These are phyloP conservation scores for Pythium dissotocum DNA, from an alignment of 352 stramenopile species.

Conservation along the genomic window DNA sequence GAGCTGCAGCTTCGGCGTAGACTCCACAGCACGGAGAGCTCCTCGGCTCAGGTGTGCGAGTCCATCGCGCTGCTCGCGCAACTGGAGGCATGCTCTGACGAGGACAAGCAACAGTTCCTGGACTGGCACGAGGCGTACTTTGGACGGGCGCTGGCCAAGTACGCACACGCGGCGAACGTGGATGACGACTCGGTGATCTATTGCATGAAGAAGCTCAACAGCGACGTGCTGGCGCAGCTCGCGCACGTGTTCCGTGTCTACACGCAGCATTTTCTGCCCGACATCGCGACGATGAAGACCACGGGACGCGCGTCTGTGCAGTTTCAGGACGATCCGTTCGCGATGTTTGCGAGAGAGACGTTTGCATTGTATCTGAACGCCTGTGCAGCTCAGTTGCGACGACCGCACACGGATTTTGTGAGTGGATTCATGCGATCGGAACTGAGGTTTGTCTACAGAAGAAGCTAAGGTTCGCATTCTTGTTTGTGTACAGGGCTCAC, in stretches of 20 bases:
- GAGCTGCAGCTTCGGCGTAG: slow-evolving; percentile 58
- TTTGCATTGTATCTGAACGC: slow-evolving; percentile 59
- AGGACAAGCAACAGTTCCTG: slow-evolving; percentile 84
- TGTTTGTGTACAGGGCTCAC: slow-evolving; percentile 40
- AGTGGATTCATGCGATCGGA: slow-evolving; percentile 9
- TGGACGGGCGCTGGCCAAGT: slow-evolving; percentile 46
- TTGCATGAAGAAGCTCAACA: slow-evolving; percentile 61
- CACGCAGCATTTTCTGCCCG: slow-evolving; percentile 62
- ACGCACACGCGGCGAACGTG: slow-evolving; percentile 35
- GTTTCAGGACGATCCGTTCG: slow-evolving; percentile 63
- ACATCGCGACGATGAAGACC: slow-evolving; percentile 44
- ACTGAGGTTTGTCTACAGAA: neutral
- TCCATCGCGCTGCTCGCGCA: slow-evolving; percentile 62
- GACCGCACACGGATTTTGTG: slow-evolving; percentile 62
- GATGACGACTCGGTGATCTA: slow-evolving; percentile 45
- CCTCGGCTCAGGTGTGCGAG: slow-evolving; percentile 70
- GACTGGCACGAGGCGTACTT: slow-evolving; percentile 84
- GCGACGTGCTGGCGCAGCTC: slow-evolving; percentile 51
- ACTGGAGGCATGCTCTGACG: slow-evolving; percentile 64
- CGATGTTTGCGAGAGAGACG: slow-evolving; percentile 69
- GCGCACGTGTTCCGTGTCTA: slow-evolving; percentile 63
- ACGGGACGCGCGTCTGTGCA: slow-evolving; percentile 38
- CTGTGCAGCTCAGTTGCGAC: slow-evolving; percentile 56
- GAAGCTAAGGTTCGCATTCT: slow-evolving; percentile 3
- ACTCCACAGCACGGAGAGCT: slow-evolving; percentile 44